A percentile compares a stretch with the other conserved stretches of the same genome.
Evolutionary conservation across 805 yeast genomes (phyloP).

Genomic region (Pichia eremophila): DNA sequence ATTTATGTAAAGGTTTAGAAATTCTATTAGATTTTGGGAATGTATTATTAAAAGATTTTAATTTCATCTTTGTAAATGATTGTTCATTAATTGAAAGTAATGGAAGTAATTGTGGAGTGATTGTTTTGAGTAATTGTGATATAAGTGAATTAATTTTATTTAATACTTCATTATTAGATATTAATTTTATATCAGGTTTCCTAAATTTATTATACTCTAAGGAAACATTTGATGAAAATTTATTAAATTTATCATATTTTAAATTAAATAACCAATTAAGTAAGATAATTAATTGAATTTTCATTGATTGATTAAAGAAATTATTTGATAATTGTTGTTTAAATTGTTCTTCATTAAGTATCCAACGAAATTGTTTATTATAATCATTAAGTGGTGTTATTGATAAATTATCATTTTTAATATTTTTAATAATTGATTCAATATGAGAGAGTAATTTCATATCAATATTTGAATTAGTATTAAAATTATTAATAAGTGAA

Average conservation of each 20-base stretch:
- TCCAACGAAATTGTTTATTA: constrained; percentile 18
- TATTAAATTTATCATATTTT: constrained; percentile 14
- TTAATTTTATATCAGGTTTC: constrained; percentile 13
- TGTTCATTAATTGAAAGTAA: constrained; percentile 16
- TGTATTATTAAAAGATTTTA: constrained; percentile 22
- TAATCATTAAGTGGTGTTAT: not conserved
- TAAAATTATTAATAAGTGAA: not conserved
- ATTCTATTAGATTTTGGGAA: not conserved
- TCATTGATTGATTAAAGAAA: constrained; percentile 12
- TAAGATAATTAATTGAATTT: constrained; percentile 20
- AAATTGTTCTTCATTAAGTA: constrained; percentile 18
- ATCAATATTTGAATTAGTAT: not conserved
- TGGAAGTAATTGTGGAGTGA: constrained; percentile 5
- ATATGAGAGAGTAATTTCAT: not conserved
- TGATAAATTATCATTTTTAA: too few relatives aligned
- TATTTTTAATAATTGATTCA: not conserved
- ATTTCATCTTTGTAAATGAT: constrained; percentile 22
- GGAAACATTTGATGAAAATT: constrained; percentile 11
- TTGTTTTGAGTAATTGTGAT: too few relatives aligned
- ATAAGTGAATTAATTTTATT: not conserved
- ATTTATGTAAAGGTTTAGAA: too few relatives aligned
- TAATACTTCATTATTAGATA: constrained; percentile 1
- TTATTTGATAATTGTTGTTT: constrained; percentile 12
- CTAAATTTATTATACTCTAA: constrained; percentile 17
- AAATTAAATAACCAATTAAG: constrained; percentile 15